phyloP scores from a whole-genome alignment of 495 filamentous ascomycete genomes.

The Xylaria flabelliformis region DNA sequence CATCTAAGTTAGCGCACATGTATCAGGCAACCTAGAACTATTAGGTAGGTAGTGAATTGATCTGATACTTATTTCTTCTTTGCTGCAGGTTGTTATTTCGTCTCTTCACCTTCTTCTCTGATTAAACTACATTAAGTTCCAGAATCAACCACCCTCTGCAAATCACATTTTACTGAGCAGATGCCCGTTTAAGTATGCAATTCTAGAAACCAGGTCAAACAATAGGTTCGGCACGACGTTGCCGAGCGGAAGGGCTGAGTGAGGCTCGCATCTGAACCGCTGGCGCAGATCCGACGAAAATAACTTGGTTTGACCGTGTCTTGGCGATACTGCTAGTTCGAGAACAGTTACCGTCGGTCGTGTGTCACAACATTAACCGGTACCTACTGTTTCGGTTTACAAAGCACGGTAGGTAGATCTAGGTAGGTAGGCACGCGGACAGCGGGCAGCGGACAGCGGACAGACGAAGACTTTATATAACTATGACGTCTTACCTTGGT shows the following conservation, averaged over 20 bases:
- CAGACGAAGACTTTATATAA: neutral
- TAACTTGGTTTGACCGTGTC: neutral
- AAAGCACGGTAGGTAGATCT: no score
- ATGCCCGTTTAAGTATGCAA: neutral
- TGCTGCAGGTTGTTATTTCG: neutral
- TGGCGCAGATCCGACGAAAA: neutral
- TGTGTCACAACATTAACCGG: conserved; percentile 13
- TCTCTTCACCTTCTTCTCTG: neutral
- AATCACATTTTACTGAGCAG: neutral
- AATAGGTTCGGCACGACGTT: conserved; percentile 19
- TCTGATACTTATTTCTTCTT: no score
- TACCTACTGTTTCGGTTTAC: neutral
- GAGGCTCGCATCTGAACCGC: conserved; percentile 4
- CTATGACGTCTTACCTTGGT: conserved; percentile 7
- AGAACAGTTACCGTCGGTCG: conserved; percentile 4
- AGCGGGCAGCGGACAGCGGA: no score
- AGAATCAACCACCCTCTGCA: neutral
- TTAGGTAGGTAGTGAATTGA: no score
- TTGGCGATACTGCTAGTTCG: conserved; percentile 4
- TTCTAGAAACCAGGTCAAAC: neutral
- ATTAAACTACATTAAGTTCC: neutral
- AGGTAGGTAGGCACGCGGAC: neutral
- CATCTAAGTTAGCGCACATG: no score
- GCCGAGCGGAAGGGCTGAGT: conserved; percentile 14
- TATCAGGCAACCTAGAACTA: no score